These are phyloP conservation scores for Dimargaris cristalligena DNA, from an alignment of 192 early-diverging fungal genomes.

Conservation along the genomic window DNA sequence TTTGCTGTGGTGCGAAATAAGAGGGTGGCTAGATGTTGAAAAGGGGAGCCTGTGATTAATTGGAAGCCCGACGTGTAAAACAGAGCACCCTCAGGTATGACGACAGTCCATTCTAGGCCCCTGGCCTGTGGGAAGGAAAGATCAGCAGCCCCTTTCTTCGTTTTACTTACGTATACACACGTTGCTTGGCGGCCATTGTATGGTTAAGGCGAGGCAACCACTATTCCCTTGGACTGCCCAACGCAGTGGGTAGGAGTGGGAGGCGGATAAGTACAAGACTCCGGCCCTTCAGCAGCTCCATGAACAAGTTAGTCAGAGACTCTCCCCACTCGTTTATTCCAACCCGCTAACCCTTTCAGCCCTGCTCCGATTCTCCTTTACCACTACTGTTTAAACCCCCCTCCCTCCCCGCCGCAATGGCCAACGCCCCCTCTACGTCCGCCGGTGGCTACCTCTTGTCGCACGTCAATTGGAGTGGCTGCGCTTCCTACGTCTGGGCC, in stretches of 20 bases:
- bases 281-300: not conserved
- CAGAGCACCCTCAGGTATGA: too few relatives aligned
- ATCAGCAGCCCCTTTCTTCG: too few relatives aligned
- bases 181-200: too few relatives aligned
- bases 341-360: not conserved
- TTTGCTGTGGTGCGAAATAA: too few relatives aligned
- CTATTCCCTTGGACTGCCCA: not conserved
- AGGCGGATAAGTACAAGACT: not conserved
- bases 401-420: slow-evolving; percentile 11
- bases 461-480: slow-evolving; percentile 21
- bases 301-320: not conserved
- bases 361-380: not conserved
- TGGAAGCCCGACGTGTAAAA: too few relatives aligned
- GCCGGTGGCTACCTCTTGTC: not conserved
- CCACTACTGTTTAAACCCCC: not conserved
- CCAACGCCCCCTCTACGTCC: not conserved
- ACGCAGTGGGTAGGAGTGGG: not conserved
- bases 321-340: not conserved
- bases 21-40: too few relatives aligned
- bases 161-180: too few relatives aligned
- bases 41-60: too few relatives aligned
- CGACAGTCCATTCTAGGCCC: too few relatives aligned
- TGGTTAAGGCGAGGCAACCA: not conserved
- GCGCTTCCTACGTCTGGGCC: slow-evolving; percentile 16
- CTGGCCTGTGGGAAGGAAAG: too few relatives aligned